Evolutionary conservation across 768 basidiomycete genomes (phyloP), one percentile per base, ranked within the genome.

Genomic region (Chlorophyllum brunneum): DNA sequence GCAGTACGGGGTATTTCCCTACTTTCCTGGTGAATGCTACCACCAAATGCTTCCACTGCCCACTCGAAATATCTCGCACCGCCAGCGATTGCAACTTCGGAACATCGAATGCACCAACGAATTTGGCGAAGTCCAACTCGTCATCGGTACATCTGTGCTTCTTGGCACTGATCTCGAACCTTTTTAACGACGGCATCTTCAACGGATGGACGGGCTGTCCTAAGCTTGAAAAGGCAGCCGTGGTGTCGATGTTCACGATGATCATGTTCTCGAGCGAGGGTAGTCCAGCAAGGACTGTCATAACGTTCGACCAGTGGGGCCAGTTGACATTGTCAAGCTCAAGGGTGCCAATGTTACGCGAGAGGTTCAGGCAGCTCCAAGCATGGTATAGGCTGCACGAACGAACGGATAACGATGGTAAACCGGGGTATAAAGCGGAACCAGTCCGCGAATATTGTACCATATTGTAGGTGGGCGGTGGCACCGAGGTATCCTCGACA

Each of bases 81-180:
- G 47, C 4, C 4, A 55, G 53, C 10, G 38, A 47, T 4, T 22
- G 31, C 6, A 58, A 38, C 5, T 60, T 58, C 1, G 59, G 59
- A 11, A 68, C 54, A 7, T 51, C 26, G 49, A 63, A 66, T 16
- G 64, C 40, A 1, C 55, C 51, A 3, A 70, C 36, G 47, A 69
- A 67, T 15, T 48, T 53, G n/a, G 57, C 57, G 5, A 60, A 57
- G 42, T 61, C 56, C 31, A 57, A 49, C n/a, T 54, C 31, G 16
- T 34, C 44, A n/a, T 27, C 38, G 13, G 42, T 45, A 48, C 23
- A 36, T 5, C 5, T 30, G 33, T 42, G 44, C 18, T 29, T 51
- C 16, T 46, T 44, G 47, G 61, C 42, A n/a, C 60, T 60, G 29
- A 69, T 30, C 22, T 60, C 54, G 13, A 70, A 48, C 20, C 56